Conservation (phyloP, 2,329 filamentous ascomycete genomes). For the Colletotrichum magnum region DNA sequence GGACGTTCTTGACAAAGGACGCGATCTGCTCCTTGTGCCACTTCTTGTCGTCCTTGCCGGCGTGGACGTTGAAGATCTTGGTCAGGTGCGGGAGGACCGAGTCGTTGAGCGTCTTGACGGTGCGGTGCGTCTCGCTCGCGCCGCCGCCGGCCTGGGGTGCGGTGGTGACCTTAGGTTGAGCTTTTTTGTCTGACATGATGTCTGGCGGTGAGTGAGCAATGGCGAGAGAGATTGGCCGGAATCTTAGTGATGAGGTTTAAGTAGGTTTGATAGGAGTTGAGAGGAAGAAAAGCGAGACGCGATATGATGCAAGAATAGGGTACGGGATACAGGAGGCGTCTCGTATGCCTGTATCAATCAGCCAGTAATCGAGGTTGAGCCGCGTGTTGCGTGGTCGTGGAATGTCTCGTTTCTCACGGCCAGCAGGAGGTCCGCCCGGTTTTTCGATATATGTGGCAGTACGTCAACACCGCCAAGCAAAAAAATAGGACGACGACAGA, state of each 20-base stretch:
- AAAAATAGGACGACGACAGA: conserved; percentile 6
- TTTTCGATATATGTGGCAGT: conserved; percentile 21
- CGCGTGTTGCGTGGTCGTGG: conserved; percentile 5
- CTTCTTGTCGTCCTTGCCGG: conserved; percentile 52
- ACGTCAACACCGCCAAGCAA: conserved; percentile 27
- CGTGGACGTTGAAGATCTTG: conserved; percentile 62
- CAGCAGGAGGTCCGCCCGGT: conserved; percentile 2
- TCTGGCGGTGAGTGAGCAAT: conserved; percentile 18
- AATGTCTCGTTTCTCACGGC: conserved; percentile 6
- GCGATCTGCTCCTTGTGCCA: conserved; percentile 63
- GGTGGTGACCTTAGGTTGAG: conserved; percentile 14
- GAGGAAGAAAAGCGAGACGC: conserved; percentile 17
- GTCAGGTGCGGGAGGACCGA: conserved; percentile 59
- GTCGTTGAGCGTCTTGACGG: conserved; percentile 58
- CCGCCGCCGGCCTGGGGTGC: conserved; percentile 62
- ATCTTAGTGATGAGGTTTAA: conserved; percentile 3
- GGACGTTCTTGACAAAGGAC: conserved; percentile 62
- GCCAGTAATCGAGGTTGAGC: conserved; percentile 15
- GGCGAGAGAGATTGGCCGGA: background rate
- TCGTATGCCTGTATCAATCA: conserved; percentile 23
- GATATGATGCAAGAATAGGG: conserved; percentile 25
- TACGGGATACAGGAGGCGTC: conserved; percentile 24
- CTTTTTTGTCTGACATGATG: conserved; percentile 27
- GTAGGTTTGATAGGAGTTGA: background rate
- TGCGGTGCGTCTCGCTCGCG: conserved; percentile 57